Percentiles rank a stretch among this genome's conserved stretches.
phyloP scores from a whole-genome alignment of 139 green algal species.

The Raphidocelis subcapitata region DNA sequence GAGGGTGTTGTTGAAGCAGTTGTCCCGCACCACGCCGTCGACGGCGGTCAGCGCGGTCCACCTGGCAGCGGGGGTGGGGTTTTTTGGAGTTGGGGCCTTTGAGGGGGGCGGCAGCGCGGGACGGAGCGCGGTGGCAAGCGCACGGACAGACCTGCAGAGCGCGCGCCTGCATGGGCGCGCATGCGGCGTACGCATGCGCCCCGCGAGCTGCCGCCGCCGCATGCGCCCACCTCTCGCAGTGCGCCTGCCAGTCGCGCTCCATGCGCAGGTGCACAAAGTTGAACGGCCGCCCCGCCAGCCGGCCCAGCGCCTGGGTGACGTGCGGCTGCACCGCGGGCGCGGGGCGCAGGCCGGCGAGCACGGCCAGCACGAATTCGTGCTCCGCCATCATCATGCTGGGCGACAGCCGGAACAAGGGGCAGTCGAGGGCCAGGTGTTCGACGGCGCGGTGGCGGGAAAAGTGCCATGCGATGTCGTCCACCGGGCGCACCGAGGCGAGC shows the following conservation, averaged over 20 bases:
- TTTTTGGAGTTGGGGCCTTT: too few relatives aligned
- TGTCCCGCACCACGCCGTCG: constrained; percentile 36
- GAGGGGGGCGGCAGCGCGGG: too few relatives aligned
- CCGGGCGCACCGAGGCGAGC: background rate
- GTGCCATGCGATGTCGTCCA: background rate
- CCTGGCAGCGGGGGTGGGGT: background rate
- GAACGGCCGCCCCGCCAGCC: constrained; percentile 1
- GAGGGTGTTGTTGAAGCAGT: constrained; percentile 50
- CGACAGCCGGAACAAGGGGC: constrained; percentile 24
- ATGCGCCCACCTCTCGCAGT: constrained; percentile 29
- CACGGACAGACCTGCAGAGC: too few relatives aligned
- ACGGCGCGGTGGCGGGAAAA: background rate
- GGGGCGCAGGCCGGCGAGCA: constrained; percentile 27
- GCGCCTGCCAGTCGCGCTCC: constrained; percentile 42
- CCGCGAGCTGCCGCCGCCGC: background rate
- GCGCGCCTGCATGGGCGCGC: constrained; percentile 1
- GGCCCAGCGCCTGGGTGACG: background rate
- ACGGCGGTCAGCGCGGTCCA: background rate
- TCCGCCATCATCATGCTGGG: constrained; percentile 4
- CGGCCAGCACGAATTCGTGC: constrained; percentile 28
- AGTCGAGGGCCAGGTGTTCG: constrained; percentile 28
- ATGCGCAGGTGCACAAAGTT: constrained; percentile 47
- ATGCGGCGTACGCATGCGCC: background rate
- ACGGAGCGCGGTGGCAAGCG: too few relatives aligned
- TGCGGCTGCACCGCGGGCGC: background rate